Evolutionary conservation across 805 yeast genomes (phyloP), one percentile per base, ranked within the genome.

Genomic region (Wickerhamiella allomyrinae): DNA sequence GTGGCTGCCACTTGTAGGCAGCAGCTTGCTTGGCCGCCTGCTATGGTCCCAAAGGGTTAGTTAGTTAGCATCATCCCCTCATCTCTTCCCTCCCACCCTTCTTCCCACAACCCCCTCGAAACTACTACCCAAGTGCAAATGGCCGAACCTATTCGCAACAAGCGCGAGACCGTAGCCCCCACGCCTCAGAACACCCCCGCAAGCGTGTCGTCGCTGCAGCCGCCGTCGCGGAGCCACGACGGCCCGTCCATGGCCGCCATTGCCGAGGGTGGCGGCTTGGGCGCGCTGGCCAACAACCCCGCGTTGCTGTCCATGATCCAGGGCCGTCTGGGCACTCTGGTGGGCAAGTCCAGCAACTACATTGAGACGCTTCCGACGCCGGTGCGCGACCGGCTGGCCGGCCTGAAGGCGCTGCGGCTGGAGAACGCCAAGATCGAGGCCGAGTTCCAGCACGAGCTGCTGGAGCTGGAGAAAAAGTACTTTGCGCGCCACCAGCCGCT

Each of bases 121-220:
- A n/a, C n/a, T n/a, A n/a, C n/a, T n/a, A n/a, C n/a, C n/a, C n/a
- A n/a, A n/a, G 9, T n/a, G 29, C 9, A 15, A 25, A 85, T 86
- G 95, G 74, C 89, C 39, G 89, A 79, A 63, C 95, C 95, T 33
- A 86, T 86, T 63, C 81, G 79, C 68, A 73, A 70, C 59, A 76
- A 76, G 57, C 63, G 68, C 41, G 74, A 83, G 50, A 80, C 89
- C 49, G 76, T 77, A 55, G 97, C 98, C 6, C 98, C 98, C 36
- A 91, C 98, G 1, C 98, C 98, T 5, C 98, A 91, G 59, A 91
- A 91, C 70, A 91, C 98, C 1, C 98, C 98, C 13, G 83, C 97
- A 3, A 77, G 89, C 27, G 82, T 79, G 29, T 70, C 84, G 34
- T 78, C 87, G 19, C 82, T 52, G 60, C 58, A 60, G 43, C 35